Evolutionary conservation across 2,329 filamentous ascomycete genomes (phyloP).

Genomic region (Fusarium sp.): DNA sequence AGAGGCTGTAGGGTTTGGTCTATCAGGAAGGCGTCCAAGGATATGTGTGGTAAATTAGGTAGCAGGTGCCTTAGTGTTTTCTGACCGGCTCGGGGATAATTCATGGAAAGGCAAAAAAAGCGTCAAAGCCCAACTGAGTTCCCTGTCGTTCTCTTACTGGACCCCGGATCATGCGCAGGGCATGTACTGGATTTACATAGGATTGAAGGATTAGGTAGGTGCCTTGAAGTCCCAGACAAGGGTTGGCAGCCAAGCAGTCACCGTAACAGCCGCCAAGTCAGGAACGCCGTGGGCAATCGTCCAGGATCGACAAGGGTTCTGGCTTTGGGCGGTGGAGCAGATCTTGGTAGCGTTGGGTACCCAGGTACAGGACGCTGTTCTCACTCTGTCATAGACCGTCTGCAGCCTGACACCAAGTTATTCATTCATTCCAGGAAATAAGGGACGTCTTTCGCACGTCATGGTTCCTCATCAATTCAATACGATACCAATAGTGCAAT

Average conservation of each 20-base stretch:
- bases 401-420: slow-evolving; percentile 1
- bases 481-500: slow-evolving; percentile 4
- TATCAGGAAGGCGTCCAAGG: slow-evolving; percentile 16
- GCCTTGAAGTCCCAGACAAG: slow-evolving; percentile 27
- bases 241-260: slow-evolving; percentile 23
- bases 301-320: slow-evolving; percentile 45
- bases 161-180: slow-evolving; percentile 35
- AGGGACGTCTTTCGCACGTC: slow-evolving; percentile 34
- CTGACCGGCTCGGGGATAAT: slow-evolving; percentile 2
- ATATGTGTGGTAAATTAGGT: not conserved
- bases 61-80: not conserved
- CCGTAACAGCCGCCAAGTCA: slow-evolving; percentile 43
- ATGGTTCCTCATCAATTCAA: slow-evolving; percentile 31
- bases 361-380: not conserved
- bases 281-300: slow-evolving; percentile 47
- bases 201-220: slow-evolving; percentile 2
- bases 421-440: slow-evolving; percentile 15
- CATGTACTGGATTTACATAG: not conserved
- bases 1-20: slow-evolving; percentile 33
- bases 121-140: slow-evolving; percentile 17
- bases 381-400: not conserved
- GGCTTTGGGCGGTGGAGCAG: slow-evolving; percentile 38
- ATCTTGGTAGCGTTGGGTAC: slow-evolving; percentile 23
- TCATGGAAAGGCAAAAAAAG: not conserved
- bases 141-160: slow-evolving; percentile 22